Evolutionary conservation across 139 green algal species (phyloP).

Genomic region (Tetraselmis chui): DNA sequence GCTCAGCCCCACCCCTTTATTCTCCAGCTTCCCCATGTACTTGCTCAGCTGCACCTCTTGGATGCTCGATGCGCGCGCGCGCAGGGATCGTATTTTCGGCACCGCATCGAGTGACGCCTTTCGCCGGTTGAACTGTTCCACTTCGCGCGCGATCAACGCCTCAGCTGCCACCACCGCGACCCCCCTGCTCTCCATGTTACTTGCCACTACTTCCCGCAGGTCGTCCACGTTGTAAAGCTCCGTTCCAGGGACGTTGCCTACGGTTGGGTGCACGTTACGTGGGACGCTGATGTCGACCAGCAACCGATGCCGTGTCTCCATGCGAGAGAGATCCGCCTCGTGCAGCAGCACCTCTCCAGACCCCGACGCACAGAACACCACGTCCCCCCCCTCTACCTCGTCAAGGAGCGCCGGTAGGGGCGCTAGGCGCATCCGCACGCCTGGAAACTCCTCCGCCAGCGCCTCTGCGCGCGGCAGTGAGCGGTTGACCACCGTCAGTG

Average conservation of each 20-base stretch:
- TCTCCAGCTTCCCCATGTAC: conserved; percentile 41
- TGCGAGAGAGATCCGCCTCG: conserved; percentile 50
- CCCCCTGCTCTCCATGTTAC: conserved; percentile 89
- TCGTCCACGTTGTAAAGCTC: conserved; percentile 99
- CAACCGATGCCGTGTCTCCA: conserved; percentile 64
- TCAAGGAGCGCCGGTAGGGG: conserved; percentile 90
- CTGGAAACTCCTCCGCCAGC: conserved; percentile 90
- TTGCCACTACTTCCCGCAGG: conserved; percentile 94
- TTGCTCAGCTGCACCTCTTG: conserved; percentile 87
- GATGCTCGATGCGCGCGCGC: conserved; percentile 87
- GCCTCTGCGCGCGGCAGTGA: conserved; percentile 76
- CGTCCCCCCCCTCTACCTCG: conserved; percentile 67
- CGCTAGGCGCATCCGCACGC: conserved; percentile 86
- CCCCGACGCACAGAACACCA: conserved; percentile 89
- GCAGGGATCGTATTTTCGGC: conserved; percentile 94
- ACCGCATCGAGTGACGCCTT: conserved; percentile 96
- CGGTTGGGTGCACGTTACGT: conserved; percentile 81
- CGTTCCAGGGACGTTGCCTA: conserved; percentile 55
- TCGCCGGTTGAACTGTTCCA: conserved; percentile 90
- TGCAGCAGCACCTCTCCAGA: conserved; percentile 82
- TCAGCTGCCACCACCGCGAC: conserved; percentile 71
- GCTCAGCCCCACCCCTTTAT: conserved; percentile 77
- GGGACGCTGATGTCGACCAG: conserved; percentile 98
- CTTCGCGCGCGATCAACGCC: conserved; percentile 62
- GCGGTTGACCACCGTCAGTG: conserved; percentile 90